Conservation (phyloP, 73 alveolate genomes). For the Tetrahymena malaccensis region DNA sequence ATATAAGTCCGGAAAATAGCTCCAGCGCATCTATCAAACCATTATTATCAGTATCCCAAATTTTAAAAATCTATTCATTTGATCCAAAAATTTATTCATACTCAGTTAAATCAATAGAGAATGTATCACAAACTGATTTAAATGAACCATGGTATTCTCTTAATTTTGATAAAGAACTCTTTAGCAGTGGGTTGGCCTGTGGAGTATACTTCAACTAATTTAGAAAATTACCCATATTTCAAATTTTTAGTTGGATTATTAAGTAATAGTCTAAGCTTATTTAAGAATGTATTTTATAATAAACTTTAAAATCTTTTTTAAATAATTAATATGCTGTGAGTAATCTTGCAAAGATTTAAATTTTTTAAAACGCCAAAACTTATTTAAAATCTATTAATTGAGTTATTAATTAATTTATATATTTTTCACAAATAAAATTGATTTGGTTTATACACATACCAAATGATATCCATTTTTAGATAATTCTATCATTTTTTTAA, state of each 20-base stretch:
- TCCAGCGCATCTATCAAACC: conserved; percentile 92
- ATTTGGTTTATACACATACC: neutral
- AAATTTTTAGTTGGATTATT: neutral
- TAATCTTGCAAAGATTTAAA: neutral
- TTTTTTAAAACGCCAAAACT: neutral
- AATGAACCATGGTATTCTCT: conserved; percentile 93
- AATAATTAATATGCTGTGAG: neutral
- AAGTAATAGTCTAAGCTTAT: neutral
- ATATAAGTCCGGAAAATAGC: conserved; percentile 85
- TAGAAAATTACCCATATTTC: conserved; percentile 29
- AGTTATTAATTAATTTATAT: neutral
- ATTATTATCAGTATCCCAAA: conserved; percentile 95
- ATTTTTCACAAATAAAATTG: neutral
- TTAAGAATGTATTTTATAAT: neutral
- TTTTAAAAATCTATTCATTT: conserved; percentile 76
- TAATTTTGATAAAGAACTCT: conserved; percentile 49
- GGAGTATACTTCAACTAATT: conserved; percentile 33
- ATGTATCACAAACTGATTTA: conserved; percentile 88
- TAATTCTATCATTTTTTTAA: too few relatives aligned
- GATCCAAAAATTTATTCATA: conserved; percentile 85
- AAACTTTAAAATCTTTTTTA: neutral
- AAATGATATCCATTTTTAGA: too few relatives aligned
- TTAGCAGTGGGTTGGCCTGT: conserved; percentile 9
- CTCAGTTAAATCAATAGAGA: conserved; percentile 86
- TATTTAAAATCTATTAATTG: neutral